Evolutionary conservation across 176 grass and related monocot species (phyloP).

Genomic region (Puccinellia tenuiflora): DNA sequence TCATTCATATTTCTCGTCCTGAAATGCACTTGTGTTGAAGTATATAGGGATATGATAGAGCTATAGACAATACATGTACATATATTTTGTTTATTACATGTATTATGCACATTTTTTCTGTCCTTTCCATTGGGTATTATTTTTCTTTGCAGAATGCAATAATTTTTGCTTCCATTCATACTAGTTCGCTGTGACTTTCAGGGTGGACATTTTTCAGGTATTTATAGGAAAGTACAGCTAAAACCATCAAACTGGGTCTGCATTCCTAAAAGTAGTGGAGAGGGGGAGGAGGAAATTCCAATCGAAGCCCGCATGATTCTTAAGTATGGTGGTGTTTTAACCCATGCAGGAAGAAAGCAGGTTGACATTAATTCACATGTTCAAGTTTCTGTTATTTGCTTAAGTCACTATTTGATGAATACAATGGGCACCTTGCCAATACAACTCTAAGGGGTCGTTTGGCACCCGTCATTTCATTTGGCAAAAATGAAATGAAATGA

Average conservation of each 20-base stretch:
- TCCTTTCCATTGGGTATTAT: neutral
- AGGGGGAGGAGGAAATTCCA: conserved; percentile 65
- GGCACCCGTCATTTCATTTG: too few relatives aligned
- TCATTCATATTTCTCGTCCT: neutral
- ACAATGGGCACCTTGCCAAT: neutral
- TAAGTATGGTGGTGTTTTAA: conserved; percentile 93
- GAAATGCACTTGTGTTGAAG: neutral
- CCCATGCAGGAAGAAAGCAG: conserved; percentile 98
- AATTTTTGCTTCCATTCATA: conserved; percentile 5
- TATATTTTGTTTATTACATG: neutral
- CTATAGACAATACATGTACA: neutral
- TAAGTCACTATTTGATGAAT: neutral
- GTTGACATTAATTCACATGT: conserved; percentile 29
- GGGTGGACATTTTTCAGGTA: conserved; percentile 99
- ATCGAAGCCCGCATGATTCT: conserved; percentile 93
- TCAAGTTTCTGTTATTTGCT: neutral
- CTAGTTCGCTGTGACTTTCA: conserved; percentile 33
- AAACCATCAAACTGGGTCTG: conserved; percentile 80
- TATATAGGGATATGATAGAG: conserved; percentile 1
- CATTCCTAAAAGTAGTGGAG: conserved; percentile 50
- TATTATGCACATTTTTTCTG: neutral
- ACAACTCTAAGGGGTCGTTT: neutral
- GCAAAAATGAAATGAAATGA: too few relatives aligned
- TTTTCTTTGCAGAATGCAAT: conserved; percentile 8
- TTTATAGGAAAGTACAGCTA: conserved; percentile 93